Base-by-base conservation (phyloP, 2,329 filamentous ascomycete genomes). In the Aureobasidium leucospermi region DNA sequence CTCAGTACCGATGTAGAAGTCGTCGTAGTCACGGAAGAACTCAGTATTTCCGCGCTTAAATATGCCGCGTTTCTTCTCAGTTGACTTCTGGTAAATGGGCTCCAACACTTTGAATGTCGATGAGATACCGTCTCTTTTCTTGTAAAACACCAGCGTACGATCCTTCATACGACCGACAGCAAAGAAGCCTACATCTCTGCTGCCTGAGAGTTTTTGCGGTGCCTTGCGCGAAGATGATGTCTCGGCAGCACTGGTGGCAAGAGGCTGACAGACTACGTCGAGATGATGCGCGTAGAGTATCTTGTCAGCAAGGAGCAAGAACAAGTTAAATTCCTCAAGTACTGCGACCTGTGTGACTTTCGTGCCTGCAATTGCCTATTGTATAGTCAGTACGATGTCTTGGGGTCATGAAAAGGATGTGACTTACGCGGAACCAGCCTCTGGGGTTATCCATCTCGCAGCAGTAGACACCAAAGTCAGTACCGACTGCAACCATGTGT, bases 131-230 rank as follows among this genome's bases (percentile, higher is more conserved):
- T 97, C 94, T 63, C 90, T 89, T 71, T 95, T 95, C 77, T 97
- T 97, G 81, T 97, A 99, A 73, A 99, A 93, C 31, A 99, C 85
- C 7, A 99, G 79, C 65, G 88, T 92, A 7, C 94, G 85, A 62
- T 99, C 94, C 78, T 99, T 99, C 92, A 99, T 96, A 61, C 89
- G 85, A 9, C 93, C 94, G 1, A 91, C 94, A 15, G 91, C 90
- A 72, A 99, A 99, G 79, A 97, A 99, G 13, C 92, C 89, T 19
- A 99, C 92, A 69, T 99, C 94, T 70, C 94, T 89, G 64, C 87
- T 88, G 31, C 87, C 86, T 2, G 86, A 89, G 36, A 99, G 81
- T 67, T 93, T 90, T 71, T 97, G 93, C 0, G 94, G 94, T n/a
- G 94, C 90, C 63, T 89, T 85, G 29, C 90, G 85, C 3, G 86